phyloP scores from a whole-genome alignment of 768 basidiomycete species.

The Sutorius australiensis region DNA sequence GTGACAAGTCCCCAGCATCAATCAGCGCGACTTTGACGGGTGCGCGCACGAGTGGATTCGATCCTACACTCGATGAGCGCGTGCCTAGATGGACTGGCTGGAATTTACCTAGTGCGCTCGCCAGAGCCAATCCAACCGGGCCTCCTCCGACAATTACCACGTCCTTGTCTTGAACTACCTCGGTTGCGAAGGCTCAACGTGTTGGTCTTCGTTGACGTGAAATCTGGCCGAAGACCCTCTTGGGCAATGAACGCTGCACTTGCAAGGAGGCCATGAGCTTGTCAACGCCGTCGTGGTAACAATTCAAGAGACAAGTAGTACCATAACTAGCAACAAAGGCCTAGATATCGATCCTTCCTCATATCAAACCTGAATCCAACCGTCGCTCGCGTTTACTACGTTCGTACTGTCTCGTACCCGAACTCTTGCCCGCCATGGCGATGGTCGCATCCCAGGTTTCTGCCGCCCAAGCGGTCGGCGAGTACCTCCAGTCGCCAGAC shows the following conservation, averaged over 20 bases:
- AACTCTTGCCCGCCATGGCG: conserved; percentile 15
- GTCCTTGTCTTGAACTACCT: conserved; percentile 56
- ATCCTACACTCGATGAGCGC: conserved; percentile 38
- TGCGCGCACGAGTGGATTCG: conserved; percentile 46
- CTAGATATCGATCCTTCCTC: too few relatives aligned
- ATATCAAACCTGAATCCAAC: too few relatives aligned
- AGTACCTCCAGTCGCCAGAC: conserved; percentile 90
- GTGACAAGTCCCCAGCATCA: conserved; percentile 75
- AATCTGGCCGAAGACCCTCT: background rate
- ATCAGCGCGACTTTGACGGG: conserved; percentile 67
- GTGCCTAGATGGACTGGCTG: background rate
- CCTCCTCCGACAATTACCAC: conserved; percentile 95
- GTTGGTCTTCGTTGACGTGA: conserved; percentile 2
- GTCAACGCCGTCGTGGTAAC: background rate
- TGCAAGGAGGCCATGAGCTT: conserved; percentile 7
- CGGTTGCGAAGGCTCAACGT: conserved; percentile 18
- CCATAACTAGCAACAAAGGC: too few relatives aligned
- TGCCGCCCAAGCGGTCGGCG: conserved; percentile 81
- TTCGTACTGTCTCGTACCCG: too few relatives aligned
- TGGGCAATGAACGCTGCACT: conserved; percentile 6
- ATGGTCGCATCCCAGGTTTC: conserved; percentile 58
- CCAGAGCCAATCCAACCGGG: conserved; percentile 86
- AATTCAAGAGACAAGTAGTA: too few relatives aligned
- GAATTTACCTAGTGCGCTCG: conserved; percentile 73
- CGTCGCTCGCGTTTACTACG: too few relatives aligned